Evolutionary conservation across 306 rosid species (phyloP), one percentile per base, ranked within the genome.

Genomic region (Cicer chorassanicum): DNA sequence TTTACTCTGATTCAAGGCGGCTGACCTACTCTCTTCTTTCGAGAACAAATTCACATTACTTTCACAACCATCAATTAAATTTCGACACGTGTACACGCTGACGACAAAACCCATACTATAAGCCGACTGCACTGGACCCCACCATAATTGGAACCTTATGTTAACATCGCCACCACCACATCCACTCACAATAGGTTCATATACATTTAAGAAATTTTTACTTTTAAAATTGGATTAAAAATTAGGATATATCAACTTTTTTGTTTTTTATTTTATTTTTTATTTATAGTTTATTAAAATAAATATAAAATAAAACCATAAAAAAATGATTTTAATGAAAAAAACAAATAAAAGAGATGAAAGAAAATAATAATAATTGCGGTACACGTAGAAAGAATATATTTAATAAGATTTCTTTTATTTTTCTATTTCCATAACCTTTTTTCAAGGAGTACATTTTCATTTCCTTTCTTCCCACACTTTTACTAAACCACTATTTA

Each of bases 21-120:
- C 98, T 84, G 89, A 83, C 93, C 86, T 78, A 80, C 80, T 84
- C 84, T 73, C 73, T 78, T 59, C 73, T 79, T 86, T 79, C 83
- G 73, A 83, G 83, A 78, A 83, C 80, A 84, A 65, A 77, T 76
- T 71, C 81, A 69, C 65, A 83, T 24, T 13, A 75, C 88, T 86
- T 87, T 86, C 61, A 53, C 29, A 6, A 7, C 0, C 0, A 1
- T 87, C 67, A 86, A 82, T 82, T 0, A 12, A 0, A 0, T 0
- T 0, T 0, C 2, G 63, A 68, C 95, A 80, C 92, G 96, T 84
- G 44, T 1, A 0, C 4, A 12, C 0, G 29, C 78, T 10, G 83
- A 84, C 87, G 48, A 68, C 43, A 75, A 80, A 8, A 4, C 66
- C 82, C 87, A 68, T 18, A 29, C 5, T 3, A 21, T 42, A 65